phyloP scores from a whole-genome alignment of 2,329 filamentous ascomycete genomes.

The Scedosporium apiospermum region DNA sequence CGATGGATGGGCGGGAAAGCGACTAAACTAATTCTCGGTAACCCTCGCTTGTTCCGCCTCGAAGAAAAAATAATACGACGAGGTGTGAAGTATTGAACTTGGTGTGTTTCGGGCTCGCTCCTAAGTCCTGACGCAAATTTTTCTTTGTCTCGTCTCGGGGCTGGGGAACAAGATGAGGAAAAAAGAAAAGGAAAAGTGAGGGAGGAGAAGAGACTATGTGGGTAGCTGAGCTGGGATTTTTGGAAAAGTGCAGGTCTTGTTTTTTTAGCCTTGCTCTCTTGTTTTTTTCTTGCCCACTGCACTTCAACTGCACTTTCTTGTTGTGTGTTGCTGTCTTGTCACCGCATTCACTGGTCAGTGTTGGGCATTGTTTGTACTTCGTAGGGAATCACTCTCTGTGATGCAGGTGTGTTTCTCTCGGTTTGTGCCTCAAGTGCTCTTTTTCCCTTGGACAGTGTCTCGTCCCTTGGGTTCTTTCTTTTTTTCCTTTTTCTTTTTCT shows the following conservation, averaged over 20 bases:
- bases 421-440: background rate
- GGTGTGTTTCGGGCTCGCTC: background rate
- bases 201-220: background rate
- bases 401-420: constrained; percentile 1
- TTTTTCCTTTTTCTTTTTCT: background rate
- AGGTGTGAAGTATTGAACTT: background rate
- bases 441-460: constrained; percentile 1
- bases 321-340: background rate
- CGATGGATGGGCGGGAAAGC: background rate
- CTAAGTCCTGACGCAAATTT: background rate
- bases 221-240: background rate
- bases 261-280: background rate
- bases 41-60: background rate
- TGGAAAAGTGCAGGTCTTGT: background rate
- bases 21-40: background rate
- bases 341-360: background rate
- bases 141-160: background rate
- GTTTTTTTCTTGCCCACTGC: background rate
- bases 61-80: background rate
- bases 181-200: background rate
- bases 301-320: background rate
- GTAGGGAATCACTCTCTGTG: background rate
- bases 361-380: constrained; percentile 1
- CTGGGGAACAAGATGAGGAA: background rate
- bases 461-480: background rate